Evolutionary conservation across 495 filamentous ascomycete genomes (phyloP), one percentile per base, ranked within the genome.

Genomic region (Penicillium cosmopolitanum): DNA sequence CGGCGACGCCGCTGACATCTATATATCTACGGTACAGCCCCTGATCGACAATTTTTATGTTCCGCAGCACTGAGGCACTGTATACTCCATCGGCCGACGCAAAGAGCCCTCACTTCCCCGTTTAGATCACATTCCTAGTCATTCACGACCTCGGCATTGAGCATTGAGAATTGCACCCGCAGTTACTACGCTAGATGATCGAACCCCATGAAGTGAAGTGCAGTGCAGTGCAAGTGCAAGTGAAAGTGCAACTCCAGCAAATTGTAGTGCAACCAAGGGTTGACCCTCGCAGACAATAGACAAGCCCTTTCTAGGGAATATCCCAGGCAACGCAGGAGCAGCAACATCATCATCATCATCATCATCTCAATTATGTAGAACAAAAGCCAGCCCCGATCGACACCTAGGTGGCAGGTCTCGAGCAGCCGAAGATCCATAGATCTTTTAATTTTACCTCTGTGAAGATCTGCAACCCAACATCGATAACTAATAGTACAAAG

Each of bases 11-110:
- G 44, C 43, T 35, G 50, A 55, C 47, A 44, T 63, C 58, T 66
- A 70, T 66, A 60, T 62, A 70, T 66, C 51, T 55, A 58, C 57
- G 43, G 43, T 43, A 53, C 21, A 23, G 44, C 65, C 60, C 67
- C 64, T 69, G 67, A 69, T 69, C 65, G 56, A 42, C 67, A 56
- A 28, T 9, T 28, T 15, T 50, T 43, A 59, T 56, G 15, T 16
- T 42, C 35, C 34, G 51, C n/a, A n/a, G 31, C n/a, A 44, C 42
- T 16, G 46, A 54, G 43, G 43, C 50, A 58, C 57, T 50, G 23
- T 44, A 42, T 43, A 44, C 35, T 61, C 44, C 10, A 28, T 28
- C 36, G 47, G 34, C 50, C 48, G 52, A 55, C 44, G 58, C 52
- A 34, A 57, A 55, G 43, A 19, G 33, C 51, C 16, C 46, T 48